phyloP scores from a whole-genome alignment of 2,329 filamentous ascomycete genomes.

The Cucurbitaria berberidis region DNA sequence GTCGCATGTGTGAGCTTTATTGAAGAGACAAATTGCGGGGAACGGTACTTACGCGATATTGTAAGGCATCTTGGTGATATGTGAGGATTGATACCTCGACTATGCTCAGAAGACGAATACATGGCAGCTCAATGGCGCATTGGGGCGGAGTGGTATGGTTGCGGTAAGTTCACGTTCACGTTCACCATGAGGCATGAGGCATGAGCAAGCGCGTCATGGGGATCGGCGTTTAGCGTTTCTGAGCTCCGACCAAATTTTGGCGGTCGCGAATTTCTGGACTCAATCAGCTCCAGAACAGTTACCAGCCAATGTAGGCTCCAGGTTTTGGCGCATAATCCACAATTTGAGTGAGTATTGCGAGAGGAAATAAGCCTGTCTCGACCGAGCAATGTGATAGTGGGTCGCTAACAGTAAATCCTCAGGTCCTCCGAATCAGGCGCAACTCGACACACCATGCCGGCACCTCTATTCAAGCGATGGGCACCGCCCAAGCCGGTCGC shows the following conservation, averaged over 20 bases:
- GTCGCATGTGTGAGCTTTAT: constrained; percentile 16
- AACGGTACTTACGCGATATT: constrained; percentile 66
- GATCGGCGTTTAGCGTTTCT: constrained; percentile 30
- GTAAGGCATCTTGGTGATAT: constrained; percentile 63
- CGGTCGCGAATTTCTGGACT: constrained; percentile 24
- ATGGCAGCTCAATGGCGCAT: constrained; percentile 29
- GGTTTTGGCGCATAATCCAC: neutral
- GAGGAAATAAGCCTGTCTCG: neutral
- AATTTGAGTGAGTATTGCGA: neutral
- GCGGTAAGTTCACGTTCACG: neutral
- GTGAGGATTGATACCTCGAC: constrained; percentile 30
- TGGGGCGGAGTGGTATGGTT: no score
- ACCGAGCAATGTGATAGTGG: neutral
- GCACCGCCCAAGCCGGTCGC: constrained; percentile 48
- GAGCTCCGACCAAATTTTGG: constrained; percentile 40
- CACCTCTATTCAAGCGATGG: constrained; percentile 55
- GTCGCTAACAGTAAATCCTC: neutral
- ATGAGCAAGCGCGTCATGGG: constrained; percentile 26
- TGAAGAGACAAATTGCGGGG: neutral
- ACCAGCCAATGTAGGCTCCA: neutral
- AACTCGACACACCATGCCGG: constrained; percentile 49
- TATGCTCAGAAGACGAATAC: constrained; percentile 14
- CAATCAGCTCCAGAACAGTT: neutral
- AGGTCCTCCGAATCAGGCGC: neutral
- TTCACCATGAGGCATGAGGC: constrained; percentile 1